Conservation (phyloP, 2,329 filamentous ascomycete species). For the Dothideomycetes sp. region DNA sequence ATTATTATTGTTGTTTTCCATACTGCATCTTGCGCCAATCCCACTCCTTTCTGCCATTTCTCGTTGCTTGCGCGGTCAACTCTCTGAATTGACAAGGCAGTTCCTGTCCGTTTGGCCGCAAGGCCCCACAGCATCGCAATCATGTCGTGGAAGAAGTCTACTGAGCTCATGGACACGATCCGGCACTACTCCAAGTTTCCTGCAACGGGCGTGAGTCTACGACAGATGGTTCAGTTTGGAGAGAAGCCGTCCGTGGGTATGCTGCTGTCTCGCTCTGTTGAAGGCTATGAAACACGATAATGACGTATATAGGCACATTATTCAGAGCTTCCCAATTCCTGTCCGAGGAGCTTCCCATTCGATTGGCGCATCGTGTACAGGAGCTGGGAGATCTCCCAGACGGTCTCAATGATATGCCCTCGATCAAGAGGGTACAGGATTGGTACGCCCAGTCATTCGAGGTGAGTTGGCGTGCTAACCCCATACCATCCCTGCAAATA, state of each 20-base stretch:
- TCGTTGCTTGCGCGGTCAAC: too few relatives aligned
- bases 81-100: not conserved
- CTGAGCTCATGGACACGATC: constrained; percentile 92
- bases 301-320: constrained; percentile 57
- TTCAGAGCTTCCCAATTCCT: constrained; percentile 98
- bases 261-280: constrained; percentile 6
- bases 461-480: constrained; percentile 42
- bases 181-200: constrained; percentile 94
- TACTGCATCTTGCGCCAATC: too few relatives aligned
- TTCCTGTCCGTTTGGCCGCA: constrained; percentile 6
- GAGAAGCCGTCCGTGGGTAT: constrained; percentile 68
- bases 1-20: too few relatives aligned
- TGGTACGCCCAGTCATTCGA: constrained; percentile 99
- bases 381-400: constrained; percentile 87
- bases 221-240: constrained; percentile 98
- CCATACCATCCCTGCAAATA: not conserved
- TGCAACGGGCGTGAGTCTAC: constrained; percentile 86
- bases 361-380: constrained; percentile 89
- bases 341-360: constrained; percentile 94
- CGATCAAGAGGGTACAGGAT: constrained; percentile 85
- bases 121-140: constrained; percentile 9
- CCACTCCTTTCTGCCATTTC: not conserved
- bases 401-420: constrained; percentile 95
- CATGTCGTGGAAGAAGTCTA: constrained; percentile 91
- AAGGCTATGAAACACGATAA: not conserved